Evolutionary conservation across 2,329 filamentous ascomycete genomes (phyloP).

Genomic region (Fusarium agapanthi): DNA sequence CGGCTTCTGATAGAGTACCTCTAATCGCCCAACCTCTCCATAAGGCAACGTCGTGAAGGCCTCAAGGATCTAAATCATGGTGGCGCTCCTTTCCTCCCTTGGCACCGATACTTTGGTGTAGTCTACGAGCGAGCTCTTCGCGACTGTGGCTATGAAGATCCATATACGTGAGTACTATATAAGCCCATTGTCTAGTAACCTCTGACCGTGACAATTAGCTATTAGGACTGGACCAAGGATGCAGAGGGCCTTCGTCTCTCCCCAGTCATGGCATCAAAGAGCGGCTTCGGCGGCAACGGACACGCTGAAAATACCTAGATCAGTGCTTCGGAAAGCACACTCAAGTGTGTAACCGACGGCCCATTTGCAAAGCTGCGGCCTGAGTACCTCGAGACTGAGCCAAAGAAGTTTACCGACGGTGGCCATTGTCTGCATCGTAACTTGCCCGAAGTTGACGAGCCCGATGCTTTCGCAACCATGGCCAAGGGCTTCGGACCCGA

Average conservation of each 20-base stretch:
- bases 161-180: not conserved
- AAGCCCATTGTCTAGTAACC: fast-evolving
- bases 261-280: not conserved
- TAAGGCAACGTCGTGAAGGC: no score
- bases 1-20: no score
- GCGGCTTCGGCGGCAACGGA: not conserved
- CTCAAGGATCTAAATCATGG: not conserved
- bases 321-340: not conserved
- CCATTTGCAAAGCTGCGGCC: not conserved
- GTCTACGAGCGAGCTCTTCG: conserved; percentile 1
- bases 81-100: conserved; percentile 2
- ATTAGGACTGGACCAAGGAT: conserved; percentile 14
- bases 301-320: not conserved
- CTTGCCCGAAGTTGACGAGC: not conserved
- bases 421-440: not conserved
- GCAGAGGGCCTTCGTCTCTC: not conserved
- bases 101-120: conserved; percentile 5
- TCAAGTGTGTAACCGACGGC: not conserved
- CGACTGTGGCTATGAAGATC: not conserved
- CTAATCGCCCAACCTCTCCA: no score
- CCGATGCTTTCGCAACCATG: not conserved
- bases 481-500: fast-evolving
- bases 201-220: not conserved
- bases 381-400: not conserved
- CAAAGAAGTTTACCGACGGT: not conserved